A percentile compares a stretch with the other conserved stretches of the same genome.
These are phyloP conservation scores for Eucalyptus sp. DNA, from an alignment of 345 rosid species.

Conservation along the genomic window DNA sequence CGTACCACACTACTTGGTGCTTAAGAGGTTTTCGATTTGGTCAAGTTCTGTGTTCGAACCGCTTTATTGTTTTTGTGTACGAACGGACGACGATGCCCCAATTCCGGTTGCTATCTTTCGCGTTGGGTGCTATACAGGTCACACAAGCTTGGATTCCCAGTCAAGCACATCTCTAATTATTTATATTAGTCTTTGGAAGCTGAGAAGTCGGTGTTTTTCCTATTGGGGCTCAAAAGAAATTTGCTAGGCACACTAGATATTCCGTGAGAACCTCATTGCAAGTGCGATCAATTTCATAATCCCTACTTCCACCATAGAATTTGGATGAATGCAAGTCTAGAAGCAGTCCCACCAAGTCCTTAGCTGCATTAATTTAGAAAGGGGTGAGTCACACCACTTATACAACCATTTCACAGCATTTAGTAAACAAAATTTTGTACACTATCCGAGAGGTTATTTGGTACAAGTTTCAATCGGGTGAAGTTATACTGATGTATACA, in stretches of 20 bases:
- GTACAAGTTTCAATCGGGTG: neutral
- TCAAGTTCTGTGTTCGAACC: neutral
- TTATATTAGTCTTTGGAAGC: neutral
- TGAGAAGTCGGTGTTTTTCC: neutral
- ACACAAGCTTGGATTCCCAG: neutral
- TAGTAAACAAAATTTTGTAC: neutral
- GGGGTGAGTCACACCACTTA: neutral
- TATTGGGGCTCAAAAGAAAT: neutral
- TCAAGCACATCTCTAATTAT: neutral
- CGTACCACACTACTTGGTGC: neutral
- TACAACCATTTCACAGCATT: neutral
- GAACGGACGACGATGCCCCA: neutral
- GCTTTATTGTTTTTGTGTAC: neutral
- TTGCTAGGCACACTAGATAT: neutral
- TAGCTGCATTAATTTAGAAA: neutral
- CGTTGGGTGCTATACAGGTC: neutral
- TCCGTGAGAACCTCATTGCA: neutral
- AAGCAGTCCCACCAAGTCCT: neutral
- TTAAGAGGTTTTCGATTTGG: neutral
- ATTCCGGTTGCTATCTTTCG: neutral
- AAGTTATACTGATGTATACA: neutral
- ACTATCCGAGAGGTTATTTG: neutral
- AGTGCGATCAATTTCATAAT: neutral
- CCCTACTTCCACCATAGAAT: neutral
- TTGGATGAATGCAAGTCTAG: neutral